phyloP scores from a whole-genome alignment of 768 basidiomycete species.

The Sutorius australiensis region DNA sequence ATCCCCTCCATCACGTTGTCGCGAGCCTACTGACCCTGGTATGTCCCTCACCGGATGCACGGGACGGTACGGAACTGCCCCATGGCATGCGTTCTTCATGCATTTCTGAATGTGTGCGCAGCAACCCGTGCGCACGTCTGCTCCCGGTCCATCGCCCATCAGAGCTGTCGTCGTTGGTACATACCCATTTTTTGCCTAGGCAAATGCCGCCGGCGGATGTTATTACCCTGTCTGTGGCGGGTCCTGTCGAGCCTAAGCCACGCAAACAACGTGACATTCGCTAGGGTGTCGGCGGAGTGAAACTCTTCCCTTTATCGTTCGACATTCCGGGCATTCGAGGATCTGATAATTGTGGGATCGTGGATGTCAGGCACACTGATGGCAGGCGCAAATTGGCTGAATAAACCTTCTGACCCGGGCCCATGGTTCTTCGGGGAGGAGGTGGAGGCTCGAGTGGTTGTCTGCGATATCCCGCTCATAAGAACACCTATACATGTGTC shows the following conservation, averaged over 20 bases:
- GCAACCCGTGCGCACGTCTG: not conserved
- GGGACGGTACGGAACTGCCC: slow-evolving; percentile 1
- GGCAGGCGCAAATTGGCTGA: not conserved
- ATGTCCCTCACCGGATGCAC: not conserved
- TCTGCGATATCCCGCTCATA: not conserved
- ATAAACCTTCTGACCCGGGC: not conserved
- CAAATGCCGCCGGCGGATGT: slow-evolving; percentile 2
- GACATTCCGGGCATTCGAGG: slow-evolving; percentile 1
- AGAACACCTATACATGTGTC: not conserved
- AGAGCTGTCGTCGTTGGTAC: not conserved
- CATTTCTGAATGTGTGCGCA: not conserved
- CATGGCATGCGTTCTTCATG: not conserved
- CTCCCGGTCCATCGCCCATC: not conserved
- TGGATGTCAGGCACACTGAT: slow-evolving; percentile 20
- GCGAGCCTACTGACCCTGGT: slow-evolving; percentile 11
- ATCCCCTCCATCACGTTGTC: not conserved
- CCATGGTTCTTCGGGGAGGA: not conserved
- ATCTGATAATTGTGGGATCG: slow-evolving; percentile 8
- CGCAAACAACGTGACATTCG: not conserved
- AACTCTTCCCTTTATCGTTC: not conserved
- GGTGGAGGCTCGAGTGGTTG: slow-evolving; percentile 9
- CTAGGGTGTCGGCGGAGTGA: slow-evolving; percentile 2
- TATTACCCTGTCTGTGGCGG: not conserved
- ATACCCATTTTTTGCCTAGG: not conserved
- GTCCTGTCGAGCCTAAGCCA: slow-evolving; percentile 7